Conservation (phyloP, 164 flowering plant species). For the Tetracentron sinense region DNA sequence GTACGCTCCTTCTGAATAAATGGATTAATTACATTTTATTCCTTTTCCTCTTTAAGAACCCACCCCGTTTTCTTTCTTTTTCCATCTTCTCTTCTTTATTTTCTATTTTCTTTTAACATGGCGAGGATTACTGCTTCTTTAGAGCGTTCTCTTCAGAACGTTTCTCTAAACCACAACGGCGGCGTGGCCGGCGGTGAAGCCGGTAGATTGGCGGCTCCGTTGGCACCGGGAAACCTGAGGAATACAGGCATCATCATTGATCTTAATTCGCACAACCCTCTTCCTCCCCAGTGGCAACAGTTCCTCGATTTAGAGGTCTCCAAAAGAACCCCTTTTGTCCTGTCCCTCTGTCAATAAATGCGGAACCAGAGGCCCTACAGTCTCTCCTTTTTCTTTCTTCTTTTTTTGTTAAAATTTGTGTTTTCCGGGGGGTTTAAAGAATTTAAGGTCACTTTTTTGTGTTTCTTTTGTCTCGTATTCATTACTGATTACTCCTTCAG, state of each 20-base stretch:
- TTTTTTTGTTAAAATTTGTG: no score
- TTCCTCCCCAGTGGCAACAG: conserved; percentile 91
- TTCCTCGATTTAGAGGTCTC: conserved; percentile 88
- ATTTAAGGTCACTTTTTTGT: not conserved
- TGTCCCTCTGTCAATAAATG: conserved; percentile 11
- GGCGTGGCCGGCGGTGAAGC: conserved; percentile 12
- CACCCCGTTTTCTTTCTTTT: conserved; percentile 12
- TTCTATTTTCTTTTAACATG: conserved; percentile 40
- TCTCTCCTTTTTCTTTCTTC: conserved; percentile 1
- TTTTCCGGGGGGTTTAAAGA: not conserved
- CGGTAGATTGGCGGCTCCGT: conserved; percentile 26
- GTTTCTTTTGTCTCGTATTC: no score
- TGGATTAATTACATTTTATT: no score
- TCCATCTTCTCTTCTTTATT: conserved; percentile 4
- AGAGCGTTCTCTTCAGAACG: conserved; percentile 68
- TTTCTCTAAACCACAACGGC: conserved; percentile 41
- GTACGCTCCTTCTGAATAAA: not conserved
- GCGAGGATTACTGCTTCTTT: conserved; percentile 59
- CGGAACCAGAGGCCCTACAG: not conserved
- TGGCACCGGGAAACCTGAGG: conserved; percentile 13
- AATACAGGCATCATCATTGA: conserved; percentile 41
- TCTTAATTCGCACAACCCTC: conserved; percentile 67
- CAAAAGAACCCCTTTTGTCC: not conserved
- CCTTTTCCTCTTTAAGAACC: not conserved
- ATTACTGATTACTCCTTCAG: no score